Base-by-base conservation (phyloP, 108 stramenopile species). In the Skeletonema grethae region DNA sequence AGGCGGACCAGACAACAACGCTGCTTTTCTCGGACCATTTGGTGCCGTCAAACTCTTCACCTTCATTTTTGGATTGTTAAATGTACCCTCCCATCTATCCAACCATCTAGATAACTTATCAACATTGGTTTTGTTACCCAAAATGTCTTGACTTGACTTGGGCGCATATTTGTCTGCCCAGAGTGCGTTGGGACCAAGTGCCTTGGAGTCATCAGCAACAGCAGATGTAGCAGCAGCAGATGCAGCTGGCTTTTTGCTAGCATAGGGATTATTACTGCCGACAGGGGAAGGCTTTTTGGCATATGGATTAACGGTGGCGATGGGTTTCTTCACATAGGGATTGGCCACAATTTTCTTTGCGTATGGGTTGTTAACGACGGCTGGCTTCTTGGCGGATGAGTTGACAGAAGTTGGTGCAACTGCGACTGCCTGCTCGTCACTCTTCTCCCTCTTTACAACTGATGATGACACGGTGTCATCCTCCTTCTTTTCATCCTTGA, bases 81-180 rank as follows among this genome's bases (percentile, higher is more conserved):
- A 92, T 7, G 63, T 78, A 3, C 60, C 35, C 72, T 95, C 97
- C 97, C 99, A 99, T 22, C 70, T 73, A 30, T 77, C 41, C 56
- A 99, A 83, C 92, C 85, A 88, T 34, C 11, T 36, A 25, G 43
- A 63, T 9, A 97, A 79, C 57, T 88, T 95, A 53, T 50, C 58
- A 3, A 93, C 77, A 60, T 61, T 69, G n/a, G 92, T 89, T 31
- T 67, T 61, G 71, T 95, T 94, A 2, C 96, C 96, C 28, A 96
- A 69, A 69, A 97, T 90, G 31, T 95, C 93, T 10, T 56, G 29
- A 13, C 79, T 82, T 28, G 20, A 48, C 11, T 20, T 65, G 6
- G 97, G 99, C 64, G 88, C 87, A 85, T 97, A 91, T 77, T 90
- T 91, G 79, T 98, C 97, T 22, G 93, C 97, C 97, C 97, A 99